phyloP scores from a whole-genome alignment of 202 grass and related monocot genomes.

The Dendrocalamus latiflorus region DNA sequence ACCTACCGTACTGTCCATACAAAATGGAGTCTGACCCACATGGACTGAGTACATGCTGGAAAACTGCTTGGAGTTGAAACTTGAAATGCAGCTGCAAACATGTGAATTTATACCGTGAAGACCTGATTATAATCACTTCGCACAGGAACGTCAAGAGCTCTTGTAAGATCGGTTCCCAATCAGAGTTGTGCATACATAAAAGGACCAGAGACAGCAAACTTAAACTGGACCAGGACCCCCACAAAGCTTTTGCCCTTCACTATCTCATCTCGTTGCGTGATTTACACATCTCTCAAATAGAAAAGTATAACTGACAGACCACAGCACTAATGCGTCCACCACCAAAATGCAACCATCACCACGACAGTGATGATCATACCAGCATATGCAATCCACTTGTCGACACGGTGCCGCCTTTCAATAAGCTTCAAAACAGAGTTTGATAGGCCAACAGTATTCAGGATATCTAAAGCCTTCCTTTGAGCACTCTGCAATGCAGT shows the following conservation, averaged over 20 bases:
- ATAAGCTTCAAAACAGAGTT: too few species aligned
- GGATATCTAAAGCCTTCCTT: too few species aligned
- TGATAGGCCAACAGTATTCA: too few species aligned
- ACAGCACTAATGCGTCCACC: conserved; percentile 59
- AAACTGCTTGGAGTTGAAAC: neutral
- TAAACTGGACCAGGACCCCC: neutral
- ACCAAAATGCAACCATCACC: conserved; percentile 71
- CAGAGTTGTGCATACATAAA: neutral
- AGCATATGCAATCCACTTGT: too few species aligned
- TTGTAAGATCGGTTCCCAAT: neutral
- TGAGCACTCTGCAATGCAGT: too few species aligned
- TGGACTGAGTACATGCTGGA: neutral
- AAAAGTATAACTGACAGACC: neutral
- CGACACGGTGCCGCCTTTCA: too few species aligned
- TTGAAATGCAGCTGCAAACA: neutral
- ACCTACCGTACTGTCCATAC: neutral
- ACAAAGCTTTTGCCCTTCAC: neutral
- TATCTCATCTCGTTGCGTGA: neutral
- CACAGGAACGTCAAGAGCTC: neutral
- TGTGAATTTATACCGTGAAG: neutral
- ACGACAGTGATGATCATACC: conserved; percentile 53
- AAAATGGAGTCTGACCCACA: neutral
- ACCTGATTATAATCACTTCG: neutral
- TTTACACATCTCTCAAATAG: conserved; percentile 1
- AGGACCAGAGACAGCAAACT: neutral